Evolutionary conservation across 805 yeast genomes (phyloP), one percentile per base, ranked within the genome.

Genomic region (Wickerhamiella kurtzmanii): DNA sequence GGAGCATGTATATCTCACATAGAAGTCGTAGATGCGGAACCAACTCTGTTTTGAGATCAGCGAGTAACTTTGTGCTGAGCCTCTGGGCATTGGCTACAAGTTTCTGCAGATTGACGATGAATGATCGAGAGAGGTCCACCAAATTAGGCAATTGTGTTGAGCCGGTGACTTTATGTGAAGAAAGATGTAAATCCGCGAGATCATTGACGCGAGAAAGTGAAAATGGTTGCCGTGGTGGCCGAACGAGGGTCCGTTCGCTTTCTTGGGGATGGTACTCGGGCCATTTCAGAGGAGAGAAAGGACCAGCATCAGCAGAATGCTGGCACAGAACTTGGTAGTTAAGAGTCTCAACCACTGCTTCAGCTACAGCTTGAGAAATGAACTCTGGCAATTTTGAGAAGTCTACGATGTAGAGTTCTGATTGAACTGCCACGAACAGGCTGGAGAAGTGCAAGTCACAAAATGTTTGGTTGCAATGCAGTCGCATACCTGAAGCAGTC

Each of bases 381-480:
- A 25, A 25, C 6, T 11, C 11, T 25, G 32, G 32, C 32, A 25
- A 25, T 25, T 25, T 25, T 11, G 32, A 6, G 32, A 25, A 6
- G 9, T 25, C 9, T 11, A 25, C 6, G 9, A 25, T 6, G 11
- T 25, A 25, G 11, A 25, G 9, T 25, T 11, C 9, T 11, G 32
- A 25, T 11, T 25, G 32, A 6, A 50, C 40, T 4, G 2, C 28
- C 3, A 50, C 28, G 28, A 55, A 55, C 35, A 53, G 19, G 11
- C 54, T 53, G 11, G 57, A 52, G 35, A 55, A 42, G 21, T 41
- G 47, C 3, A 28, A 39, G 3, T 11, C 8, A 16, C 41, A 40
- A 41, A 49, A 15, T 3, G 2, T 15, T 2, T 3, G 3, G 3
- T 22, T 18, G 2, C 40, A 18, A 8, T 25, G 4, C 19, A 48